These are phyloP conservation scores for Graphilbum fragrans DNA, from an alignment of 2,329 filamentous ascomycete species.

Conservation along the genomic window DNA sequence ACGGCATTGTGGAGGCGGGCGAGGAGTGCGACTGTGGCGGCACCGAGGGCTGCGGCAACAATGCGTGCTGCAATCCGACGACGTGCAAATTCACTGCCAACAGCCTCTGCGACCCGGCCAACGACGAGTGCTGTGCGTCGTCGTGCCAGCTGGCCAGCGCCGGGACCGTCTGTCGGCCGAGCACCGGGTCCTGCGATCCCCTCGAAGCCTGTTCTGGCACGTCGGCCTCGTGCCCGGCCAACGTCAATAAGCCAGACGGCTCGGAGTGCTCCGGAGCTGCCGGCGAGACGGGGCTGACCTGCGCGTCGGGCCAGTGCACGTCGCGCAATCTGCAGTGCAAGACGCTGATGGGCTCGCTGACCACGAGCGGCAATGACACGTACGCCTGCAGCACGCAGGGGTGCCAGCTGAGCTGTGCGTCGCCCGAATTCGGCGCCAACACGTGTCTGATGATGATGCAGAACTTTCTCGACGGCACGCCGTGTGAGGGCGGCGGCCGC, in stretches of 20 bases:
- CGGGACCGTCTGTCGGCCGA: conserved; percentile 68
- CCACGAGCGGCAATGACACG: conserved; percentile 57
- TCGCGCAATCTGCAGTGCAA: conserved; percentile 83
- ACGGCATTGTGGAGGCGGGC: conserved; percentile 88
- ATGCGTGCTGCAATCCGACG: conserved; percentile 69
- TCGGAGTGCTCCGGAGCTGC: conserved; percentile 48
- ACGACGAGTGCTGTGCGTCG: conserved; percentile 67
- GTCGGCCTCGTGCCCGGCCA: conserved; percentile 59
- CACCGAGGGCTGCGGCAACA: conserved; percentile 53
- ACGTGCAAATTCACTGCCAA: conserved; percentile 74
- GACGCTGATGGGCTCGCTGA: conserved; percentile 65
- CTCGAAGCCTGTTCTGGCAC: conserved; percentile 70
- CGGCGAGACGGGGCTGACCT: conserved; percentile 50
- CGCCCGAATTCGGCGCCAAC: conserved; percentile 51
- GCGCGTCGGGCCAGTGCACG: conserved; percentile 90
- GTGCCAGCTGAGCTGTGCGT: conserved; percentile 67
- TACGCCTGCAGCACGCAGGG: conserved; percentile 62
- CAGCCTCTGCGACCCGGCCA: conserved; percentile 68
- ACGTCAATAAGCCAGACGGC: conserved; percentile 59
- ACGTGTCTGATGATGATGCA: conserved; percentile 70
- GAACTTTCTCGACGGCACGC: conserved; percentile 87
- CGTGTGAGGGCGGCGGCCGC: conserved; percentile 66
- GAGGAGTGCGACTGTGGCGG: conserved; percentile 97
- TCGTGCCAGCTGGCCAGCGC: conserved; percentile 54
- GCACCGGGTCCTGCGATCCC: conserved; percentile 73